A percentile compares a stretch with the other conserved stretches of the same genome.
These are phyloP conservation scores for Tuber umbilicatum DNA, from an alignment of 495 filamentous ascomycete genomes.

Conservation along the genomic window DNA sequence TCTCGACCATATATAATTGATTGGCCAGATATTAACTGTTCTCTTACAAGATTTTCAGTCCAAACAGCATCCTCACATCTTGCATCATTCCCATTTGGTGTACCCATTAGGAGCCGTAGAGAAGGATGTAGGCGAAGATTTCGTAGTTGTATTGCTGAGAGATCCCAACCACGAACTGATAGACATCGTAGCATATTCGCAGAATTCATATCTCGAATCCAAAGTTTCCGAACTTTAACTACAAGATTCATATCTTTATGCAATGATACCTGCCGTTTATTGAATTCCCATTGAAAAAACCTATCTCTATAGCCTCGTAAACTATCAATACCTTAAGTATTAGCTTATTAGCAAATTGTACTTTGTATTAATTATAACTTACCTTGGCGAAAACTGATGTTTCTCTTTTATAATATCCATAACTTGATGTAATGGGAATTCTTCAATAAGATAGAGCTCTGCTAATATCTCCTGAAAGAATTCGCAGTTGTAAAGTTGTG, in stretches of 20 bases:
- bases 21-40: constrained; percentile 3
- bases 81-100: neutral
- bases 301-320: neutral
- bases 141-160: neutral
- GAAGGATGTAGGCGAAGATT: neutral
- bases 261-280: neutral
- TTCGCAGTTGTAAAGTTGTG: too few relatives aligned
- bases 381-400: neutral
- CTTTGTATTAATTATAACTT: too few relatives aligned
- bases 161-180: neutral
- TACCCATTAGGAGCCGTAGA: neutral
- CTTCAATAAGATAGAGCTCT: neutral
- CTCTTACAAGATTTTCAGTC: neutral
- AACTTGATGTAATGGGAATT: neutral
- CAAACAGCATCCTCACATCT: neutral
- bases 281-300: constrained; percentile 3
- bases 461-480: too few relatives aligned
- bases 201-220: neutral
- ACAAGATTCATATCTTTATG: neutral
- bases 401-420: neutral
- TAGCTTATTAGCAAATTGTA: neutral
- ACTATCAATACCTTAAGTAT: neutral
- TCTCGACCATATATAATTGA: constrained; percentile 1
- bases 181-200: neutral
- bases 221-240: neutral